Evolutionary conservation across 495 filamentous ascomycete species (phyloP).

Genomic region (Penicillium arizonense): DNA sequence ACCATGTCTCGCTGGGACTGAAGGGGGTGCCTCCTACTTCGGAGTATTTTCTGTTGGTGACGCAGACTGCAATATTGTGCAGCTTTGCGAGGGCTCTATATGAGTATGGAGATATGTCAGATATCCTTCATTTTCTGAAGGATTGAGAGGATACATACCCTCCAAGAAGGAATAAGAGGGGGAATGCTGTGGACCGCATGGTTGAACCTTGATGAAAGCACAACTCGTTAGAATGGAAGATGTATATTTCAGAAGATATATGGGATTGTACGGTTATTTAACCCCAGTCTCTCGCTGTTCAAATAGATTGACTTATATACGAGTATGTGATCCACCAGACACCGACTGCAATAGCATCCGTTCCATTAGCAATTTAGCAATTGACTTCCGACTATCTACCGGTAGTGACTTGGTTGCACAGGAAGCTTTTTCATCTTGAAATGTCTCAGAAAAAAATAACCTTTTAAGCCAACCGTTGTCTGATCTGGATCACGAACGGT

Average conservation of each 20-base stretch:
- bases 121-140: neutral
- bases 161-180: neutral
- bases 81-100: neutral
- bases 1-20: conserved; percentile 1
- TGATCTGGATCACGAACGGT: neutral
- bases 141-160: neutral
- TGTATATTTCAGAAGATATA: too few relatives aligned
- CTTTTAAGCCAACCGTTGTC: neutral
- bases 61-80: conserved; percentile 7
- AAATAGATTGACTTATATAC: neutral
- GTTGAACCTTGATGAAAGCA: neutral
- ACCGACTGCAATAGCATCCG: too few relatives aligned
- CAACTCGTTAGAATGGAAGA: too few relatives aligned
- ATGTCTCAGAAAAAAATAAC: neutral
- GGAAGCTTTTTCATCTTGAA: neutral
- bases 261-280: too few relatives aligned
- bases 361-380: too few relatives aligned
- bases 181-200: neutral
- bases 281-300: neutral
- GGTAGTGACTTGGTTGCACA: neutral
- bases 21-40: neutral
- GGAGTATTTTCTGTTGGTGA: conserved; percentile 3
- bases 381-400: neutral
- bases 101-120: neutral
- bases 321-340: too few relatives aligned